Evolutionary conservation across 306 rosid species (phyloP), one percentile per base, ranked within the genome.

Genomic region (Datisca glomerata): DNA sequence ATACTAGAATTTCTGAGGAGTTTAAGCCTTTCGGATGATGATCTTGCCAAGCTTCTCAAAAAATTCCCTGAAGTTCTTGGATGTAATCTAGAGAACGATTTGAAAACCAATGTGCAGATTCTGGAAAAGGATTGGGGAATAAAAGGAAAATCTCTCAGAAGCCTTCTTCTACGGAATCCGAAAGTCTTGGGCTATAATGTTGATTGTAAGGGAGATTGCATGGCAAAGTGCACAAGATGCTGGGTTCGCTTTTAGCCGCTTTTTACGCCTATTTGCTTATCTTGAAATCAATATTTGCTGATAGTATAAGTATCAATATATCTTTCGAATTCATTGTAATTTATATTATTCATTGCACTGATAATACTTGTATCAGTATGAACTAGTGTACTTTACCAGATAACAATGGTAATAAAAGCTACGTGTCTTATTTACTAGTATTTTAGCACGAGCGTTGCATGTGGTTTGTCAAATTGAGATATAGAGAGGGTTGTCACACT

Each of bases 31-130:
- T 77, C 95, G 3, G 65, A 83, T 10, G 86, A 83, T 3, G 95
- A 89, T 61, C 65, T 89, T 15, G 37, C 55, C 54, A 83, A 83
- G 75, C 45, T 89, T 73, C 83, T 89, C 4, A 83, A 80, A 59
- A 89, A 77, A 60, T 89, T 89, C 54, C 95, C 93, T 0, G 97
- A 89, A 67, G 89, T 72, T 71, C 86, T 89, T 43, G 97, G 95
- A 57, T 89, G 97, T 53, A 45, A 65, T 41, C 68, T 89, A 24
- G 86, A 89, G 29, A 59, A 62, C 22, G 97, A 89, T 50, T 15
- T 80, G 59, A 89, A 72, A 75, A 43, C 46, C 24, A 89, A 83
- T 42, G 72, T 72, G 43, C 73, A 77, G 55, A 38, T 89, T 33
- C 53, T 89, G 68, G 82, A 77, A 36, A 73, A 72, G 20, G 68